Percentiles rank a stretch among this genome's conserved stretches.
Evolutionary conservation across 345 rosid species (phyloP).

Genomic region (Angophora floribunda): DNA sequence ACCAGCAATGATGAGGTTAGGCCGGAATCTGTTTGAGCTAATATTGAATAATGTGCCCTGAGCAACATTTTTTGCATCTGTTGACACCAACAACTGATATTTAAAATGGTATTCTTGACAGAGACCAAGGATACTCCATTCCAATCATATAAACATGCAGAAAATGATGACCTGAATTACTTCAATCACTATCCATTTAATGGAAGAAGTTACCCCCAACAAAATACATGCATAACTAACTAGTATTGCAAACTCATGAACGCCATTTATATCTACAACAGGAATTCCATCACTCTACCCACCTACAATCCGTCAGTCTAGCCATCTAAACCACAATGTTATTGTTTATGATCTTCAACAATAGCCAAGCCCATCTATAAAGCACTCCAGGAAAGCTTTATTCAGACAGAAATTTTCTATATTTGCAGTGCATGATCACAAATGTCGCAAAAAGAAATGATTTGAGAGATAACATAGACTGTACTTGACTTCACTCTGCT

Average conservation of each 20-base stretch:
- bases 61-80: conserved; percentile 13
- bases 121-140: not conserved
- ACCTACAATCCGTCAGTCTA: not conserved
- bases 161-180: not conserved
- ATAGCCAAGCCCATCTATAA: not conserved
- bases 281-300: not conserved
- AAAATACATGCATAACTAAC: not conserved
- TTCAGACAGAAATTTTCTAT: not conserved
- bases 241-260: not conserved
- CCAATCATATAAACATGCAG: not conserved
- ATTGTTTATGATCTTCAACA: not conserved
- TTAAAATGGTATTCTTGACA: not conserved
- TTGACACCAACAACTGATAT: conserved; percentile 4
- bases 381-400: not conserved
- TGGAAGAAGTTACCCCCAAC: not conserved
- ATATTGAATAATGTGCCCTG: conserved; percentile 18
- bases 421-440: not conserved
- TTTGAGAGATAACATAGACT: not conserved
- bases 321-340: not conserved
- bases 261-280: not conserved
- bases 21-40: conserved; percentile 68
- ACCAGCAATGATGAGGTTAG: conserved; percentile 71
- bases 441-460: not conserved
- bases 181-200: not conserved
- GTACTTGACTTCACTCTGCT: conserved; percentile 49